Conservation (phyloP, 352 stramenopile species). For the Blastocystis sp. region DNA sequence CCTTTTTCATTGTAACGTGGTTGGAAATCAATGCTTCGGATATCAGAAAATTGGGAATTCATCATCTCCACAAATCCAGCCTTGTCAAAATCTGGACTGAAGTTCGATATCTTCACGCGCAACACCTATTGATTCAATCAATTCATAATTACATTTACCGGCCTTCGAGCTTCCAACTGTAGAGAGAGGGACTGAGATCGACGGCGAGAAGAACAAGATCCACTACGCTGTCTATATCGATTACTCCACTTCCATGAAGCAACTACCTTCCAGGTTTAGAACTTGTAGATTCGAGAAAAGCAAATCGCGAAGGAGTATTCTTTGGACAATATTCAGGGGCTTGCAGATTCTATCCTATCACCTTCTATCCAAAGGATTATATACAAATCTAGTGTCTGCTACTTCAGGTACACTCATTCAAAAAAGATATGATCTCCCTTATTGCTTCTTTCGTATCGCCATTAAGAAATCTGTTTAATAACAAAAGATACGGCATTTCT, state of each 20-base stretch:
- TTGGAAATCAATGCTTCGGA: slow-evolving; percentile 64
- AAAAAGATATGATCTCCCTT: not conserved
- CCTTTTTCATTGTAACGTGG: slow-evolving; percentile 60
- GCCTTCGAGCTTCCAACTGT: slow-evolving; percentile 10
- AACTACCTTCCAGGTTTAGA: not conserved
- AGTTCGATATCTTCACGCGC: slow-evolving; percentile 41
- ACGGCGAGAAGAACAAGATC: not conserved
- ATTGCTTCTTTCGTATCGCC: too few species aligned
- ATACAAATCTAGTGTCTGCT: slow-evolving; percentile 13
- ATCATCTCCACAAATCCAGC: slow-evolving; percentile 32
- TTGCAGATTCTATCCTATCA: slow-evolving; percentile 41
- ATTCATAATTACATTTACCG: not conserved
- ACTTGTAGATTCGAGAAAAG: not conserved
- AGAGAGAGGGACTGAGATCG: slow-evolving; percentile 54
- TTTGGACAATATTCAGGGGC: not conserved
- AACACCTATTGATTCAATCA: not conserved
- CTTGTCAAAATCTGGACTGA: slow-evolving; percentile 61
- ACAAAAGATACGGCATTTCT: too few species aligned
- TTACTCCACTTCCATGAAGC: not conserved
- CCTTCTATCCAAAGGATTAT: not conserved
- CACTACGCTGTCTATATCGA: not conserved
- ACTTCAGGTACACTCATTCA: slow-evolving; percentile 9
- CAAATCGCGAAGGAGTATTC: not conserved
- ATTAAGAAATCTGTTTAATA: too few species aligned
- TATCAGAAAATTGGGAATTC: slow-evolving; percentile 41